Evolutionary conservation across 176 grass and related monocot species (phyloP), one percentile per base, ranked within the genome.

Genomic region (Typha latifolia): DNA sequence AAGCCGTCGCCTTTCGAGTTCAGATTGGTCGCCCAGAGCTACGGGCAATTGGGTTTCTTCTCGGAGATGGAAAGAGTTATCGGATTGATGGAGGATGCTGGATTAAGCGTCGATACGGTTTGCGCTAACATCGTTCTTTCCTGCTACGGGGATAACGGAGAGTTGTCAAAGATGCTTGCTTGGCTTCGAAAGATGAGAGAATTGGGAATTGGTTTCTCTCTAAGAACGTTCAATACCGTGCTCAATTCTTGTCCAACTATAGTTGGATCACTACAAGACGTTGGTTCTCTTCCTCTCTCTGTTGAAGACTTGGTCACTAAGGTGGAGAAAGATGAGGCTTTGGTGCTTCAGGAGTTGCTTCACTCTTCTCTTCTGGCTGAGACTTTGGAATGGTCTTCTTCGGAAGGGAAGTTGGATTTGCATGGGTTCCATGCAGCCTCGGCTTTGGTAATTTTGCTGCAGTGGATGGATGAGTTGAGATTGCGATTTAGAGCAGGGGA

Each of bases 341-440:
- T 87, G 79, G 37, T 93, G 23, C 66, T 99, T 49, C 84, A 74
- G 12, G 74, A 99, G 64, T 77, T 93, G 8, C 66, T 87, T 37
- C 14, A 18, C 0, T 89, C 88, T 0, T 84, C 78, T 0, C 64
- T 90, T 49, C 32, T 92, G 53, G 43, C 53, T 18, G 82, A 87
- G 62, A 85, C 76, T 3, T 77, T 82, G 72, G 34, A 78, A 20
- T 97, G 88, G 94, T 87, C 81, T 1, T 71, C 85, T 29, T 66
- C 78, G 2, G 85, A 86, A 53, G 81, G 82, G 48, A 97, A 97
- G 79, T 76, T 97, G 74, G 90, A 97, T 31, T 82, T 97, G 19
- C 94, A 93, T 49, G 89, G 94, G 1, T 97, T 90, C 48, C 84
- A 69, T 64, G 72, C 66, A 26, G 63, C 77, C 66, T 70, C 94